Conservation (phyloP, 176 grass and related monocot species). For the Musa beccarii region DNA sequence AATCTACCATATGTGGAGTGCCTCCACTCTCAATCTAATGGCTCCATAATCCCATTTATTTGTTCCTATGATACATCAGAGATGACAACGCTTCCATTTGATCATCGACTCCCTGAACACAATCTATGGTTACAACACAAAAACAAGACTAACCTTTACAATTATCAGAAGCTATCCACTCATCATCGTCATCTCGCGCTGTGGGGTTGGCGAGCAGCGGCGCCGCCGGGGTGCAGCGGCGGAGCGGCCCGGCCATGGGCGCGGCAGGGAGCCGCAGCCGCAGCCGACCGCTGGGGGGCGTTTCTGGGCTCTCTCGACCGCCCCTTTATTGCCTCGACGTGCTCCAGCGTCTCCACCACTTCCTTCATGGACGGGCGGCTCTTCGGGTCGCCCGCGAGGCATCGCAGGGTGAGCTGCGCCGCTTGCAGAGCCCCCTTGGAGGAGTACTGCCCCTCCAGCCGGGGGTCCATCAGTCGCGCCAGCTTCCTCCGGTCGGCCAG, state of each 20-base stretch:
- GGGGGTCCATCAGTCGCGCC: not conserved
- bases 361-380: not conserved
- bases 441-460: not conserved
- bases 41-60: no score
- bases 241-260: not conserved
- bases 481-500: slow-evolving; percentile 6
- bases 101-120: no score
- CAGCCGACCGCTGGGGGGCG: not conserved
- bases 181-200: not conserved
- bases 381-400: not conserved
- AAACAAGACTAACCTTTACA: no score
- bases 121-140: no score
- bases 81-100: no score
- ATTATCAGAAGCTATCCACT: no score
- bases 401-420: not conserved
- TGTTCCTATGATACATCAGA: no score
- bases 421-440: not conserved
- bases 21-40: no score
- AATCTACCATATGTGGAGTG: no score
- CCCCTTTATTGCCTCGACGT: not conserved
- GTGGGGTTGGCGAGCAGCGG: not conserved
- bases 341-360: not conserved
- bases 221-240: not conserved
- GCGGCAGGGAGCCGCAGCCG: not conserved
- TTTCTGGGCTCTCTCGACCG: not conserved